These are phyloP conservation scores for Baorangia bicolor DNA, from an alignment of 768 basidiomycete species.

Conservation along the genomic window DNA sequence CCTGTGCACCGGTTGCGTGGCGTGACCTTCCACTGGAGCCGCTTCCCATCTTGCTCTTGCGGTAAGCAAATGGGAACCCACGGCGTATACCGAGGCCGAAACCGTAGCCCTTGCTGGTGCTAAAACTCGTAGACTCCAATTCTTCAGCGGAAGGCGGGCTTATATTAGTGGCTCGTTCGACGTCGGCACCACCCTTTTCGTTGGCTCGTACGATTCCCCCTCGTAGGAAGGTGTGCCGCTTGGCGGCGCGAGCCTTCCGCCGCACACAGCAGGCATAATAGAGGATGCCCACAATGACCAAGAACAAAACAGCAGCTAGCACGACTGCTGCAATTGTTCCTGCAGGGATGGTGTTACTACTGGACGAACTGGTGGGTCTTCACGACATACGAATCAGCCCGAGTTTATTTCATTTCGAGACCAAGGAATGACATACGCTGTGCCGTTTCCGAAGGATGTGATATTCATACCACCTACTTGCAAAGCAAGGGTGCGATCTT, in stretches of 20 bases:
- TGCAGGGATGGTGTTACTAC: constrained; percentile 33
- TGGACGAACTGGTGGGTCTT: constrained; percentile 19
- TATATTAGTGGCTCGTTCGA: constrained; percentile 9
- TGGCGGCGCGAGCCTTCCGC: constrained; percentile 40
- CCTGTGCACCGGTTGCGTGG: constrained; percentile 4
- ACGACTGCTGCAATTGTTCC: constrained; percentile 69
- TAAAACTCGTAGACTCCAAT: constrained; percentile 27
- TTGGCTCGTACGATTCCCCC: neutral
- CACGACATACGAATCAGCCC: constrained; percentile 3
- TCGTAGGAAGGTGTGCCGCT: neutral
- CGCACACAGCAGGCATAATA: constrained; percentile 49
- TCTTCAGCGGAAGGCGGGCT: constrained; percentile 22
- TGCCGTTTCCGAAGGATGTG: constrained; percentile 37
- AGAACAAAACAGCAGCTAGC: constrained; percentile 53
- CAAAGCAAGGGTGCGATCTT: constrained; percentile 50
- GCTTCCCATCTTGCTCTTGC: constrained; percentile 24
- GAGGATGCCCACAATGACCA: constrained; percentile 43
- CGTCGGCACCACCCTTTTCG: constrained; percentile 3
- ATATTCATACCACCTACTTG: constrained; percentile 50
- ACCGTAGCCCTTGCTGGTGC: constrained; percentile 35
- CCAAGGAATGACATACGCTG: constrained; percentile 30
- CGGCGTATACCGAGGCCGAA: constrained; percentile 33
- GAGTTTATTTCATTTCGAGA: neutral
- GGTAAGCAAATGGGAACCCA: constrained; percentile 23
- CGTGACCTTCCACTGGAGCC: constrained; percentile 19